Conservation (phyloP, 495 filamentous ascomycete genomes). For the Penicillium coprophilum region DNA sequence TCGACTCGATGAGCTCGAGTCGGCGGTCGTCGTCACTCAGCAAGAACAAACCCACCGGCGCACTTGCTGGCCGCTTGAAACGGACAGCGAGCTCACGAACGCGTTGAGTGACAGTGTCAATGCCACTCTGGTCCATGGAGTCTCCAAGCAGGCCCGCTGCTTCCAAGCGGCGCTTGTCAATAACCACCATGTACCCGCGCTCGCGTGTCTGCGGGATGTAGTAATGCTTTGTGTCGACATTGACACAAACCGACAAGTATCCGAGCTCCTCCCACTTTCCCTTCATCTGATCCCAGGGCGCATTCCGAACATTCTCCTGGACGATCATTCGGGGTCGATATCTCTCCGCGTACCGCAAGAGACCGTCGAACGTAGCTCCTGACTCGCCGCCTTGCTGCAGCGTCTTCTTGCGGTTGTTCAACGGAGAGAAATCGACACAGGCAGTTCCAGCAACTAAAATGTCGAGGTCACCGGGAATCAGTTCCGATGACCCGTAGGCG, state of each 20-base stretch:
- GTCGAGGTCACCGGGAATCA: constrained; percentile 62
- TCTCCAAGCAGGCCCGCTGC: constrained; percentile 14
- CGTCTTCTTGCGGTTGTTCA: constrained; percentile 40
- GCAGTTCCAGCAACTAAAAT: constrained; percentile 73
- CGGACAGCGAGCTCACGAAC: constrained; percentile 29
- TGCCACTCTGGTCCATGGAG: constrained; percentile 27
- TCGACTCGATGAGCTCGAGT: constrained; percentile 50
- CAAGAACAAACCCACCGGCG: constrained; percentile 62
- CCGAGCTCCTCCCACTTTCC: constrained; percentile 49
- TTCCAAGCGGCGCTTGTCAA: constrained; percentile 46
- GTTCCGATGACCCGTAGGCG: constrained; percentile 60
- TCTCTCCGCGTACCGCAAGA: constrained; percentile 55
- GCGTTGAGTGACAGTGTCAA: constrained; percentile 16
- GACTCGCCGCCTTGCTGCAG: constrained; percentile 64
- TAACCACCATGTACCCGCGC: constrained; percentile 68
- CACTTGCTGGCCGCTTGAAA: constrained; percentile 60
- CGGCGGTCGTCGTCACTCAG: constrained; percentile 56
- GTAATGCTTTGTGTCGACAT: constrained; percentile 70
- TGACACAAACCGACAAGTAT: constrained; percentile 50
- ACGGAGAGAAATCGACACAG: constrained; percentile 67
- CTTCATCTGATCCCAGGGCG: constrained; percentile 61
- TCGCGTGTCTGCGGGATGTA: constrained; percentile 78
- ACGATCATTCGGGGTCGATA: constrained; percentile 64
- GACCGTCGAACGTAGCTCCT: constrained; percentile 63
- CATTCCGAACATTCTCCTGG: constrained; percentile 69